Percentiles rank a stretch among this genome's conserved stretches.
Conservation (phyloP, 2,329 filamentous ascomycete species). For the Plectosphaerella cucumerina region DNA sequence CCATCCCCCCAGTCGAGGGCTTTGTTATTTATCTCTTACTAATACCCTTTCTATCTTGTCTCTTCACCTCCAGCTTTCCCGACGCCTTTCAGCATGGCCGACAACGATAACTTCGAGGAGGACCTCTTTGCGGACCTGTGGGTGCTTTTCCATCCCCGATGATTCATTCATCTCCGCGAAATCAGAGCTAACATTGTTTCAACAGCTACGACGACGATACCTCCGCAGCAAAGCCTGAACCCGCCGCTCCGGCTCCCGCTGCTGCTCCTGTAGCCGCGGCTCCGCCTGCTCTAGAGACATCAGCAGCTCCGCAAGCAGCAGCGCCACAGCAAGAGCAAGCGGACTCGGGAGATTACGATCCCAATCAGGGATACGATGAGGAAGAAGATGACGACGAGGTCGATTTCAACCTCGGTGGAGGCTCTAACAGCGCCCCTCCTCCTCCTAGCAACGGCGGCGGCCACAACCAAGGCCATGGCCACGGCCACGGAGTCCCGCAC, state of each 20-base stretch:
- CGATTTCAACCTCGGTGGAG: constrained; percentile 49
- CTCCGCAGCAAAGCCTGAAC: constrained; percentile 34
- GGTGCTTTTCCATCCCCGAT: constrained; percentile 26
- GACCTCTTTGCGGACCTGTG: constrained; percentile 96
- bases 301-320: constrained; percentile 25
- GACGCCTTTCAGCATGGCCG: constrained; percentile 57
- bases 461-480: constrained; percentile 23
- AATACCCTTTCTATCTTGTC: neutral
- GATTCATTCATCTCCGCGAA: neutral
- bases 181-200: neutral
- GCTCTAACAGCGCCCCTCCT: constrained; percentile 1
- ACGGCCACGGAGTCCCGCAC: constrained; percentile 20
- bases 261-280: constrained; percentile 19
- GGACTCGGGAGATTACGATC: constrained; percentile 32
- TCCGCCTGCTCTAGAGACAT: constrained; percentile 25
- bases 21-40: neutral
- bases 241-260: constrained; percentile 22
- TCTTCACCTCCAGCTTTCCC: neutral
- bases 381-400: constrained; percentile 55
- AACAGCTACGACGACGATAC: constrained; percentile 65
- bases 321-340: constrained; percentile 20
- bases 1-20: neutral
- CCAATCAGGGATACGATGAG: constrained; percentile 34
- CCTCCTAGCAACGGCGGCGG: constrained; percentile 6
- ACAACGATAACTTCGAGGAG: constrained; percentile 79